Evolutionary conservation across 2,329 filamentous ascomycete species (phyloP).

Genomic region (Fusarium goolgardi): DNA sequence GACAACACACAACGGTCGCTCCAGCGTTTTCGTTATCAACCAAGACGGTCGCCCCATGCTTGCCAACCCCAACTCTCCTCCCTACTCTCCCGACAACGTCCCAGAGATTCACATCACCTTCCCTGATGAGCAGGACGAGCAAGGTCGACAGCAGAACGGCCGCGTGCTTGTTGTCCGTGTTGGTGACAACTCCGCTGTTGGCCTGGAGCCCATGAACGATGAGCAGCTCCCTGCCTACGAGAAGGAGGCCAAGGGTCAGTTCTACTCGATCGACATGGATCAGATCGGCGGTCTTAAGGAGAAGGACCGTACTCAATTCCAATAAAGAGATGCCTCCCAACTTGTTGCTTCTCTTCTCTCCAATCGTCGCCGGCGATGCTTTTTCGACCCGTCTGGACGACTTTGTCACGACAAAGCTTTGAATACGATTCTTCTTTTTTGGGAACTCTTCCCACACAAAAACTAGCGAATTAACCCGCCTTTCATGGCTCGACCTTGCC

Average conservation of each 20-base stretch:
- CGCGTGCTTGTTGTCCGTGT: slow-evolving; percentile 92
- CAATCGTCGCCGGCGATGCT: slow-evolving; percentile 45
- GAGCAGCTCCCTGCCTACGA: slow-evolving; percentile 88
- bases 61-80: slow-evolving; percentile 78
- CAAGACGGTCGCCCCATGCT: slow-evolving; percentile 82
- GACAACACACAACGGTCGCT: slow-evolving; percentile 65
- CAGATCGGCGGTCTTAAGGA: slow-evolving; percentile 94
- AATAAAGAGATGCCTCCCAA: slow-evolving; percentile 46
- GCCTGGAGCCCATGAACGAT: slow-evolving; percentile 87
- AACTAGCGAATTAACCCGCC: slow-evolving; percentile 40
- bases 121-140: slow-evolving; percentile 91
- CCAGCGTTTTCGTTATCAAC: slow-evolving; percentile 81
- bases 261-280: slow-evolving; percentile 94
- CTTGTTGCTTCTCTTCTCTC: slow-evolving; percentile 29
- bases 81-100: slow-evolving; percentile 82
- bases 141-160: slow-evolving; percentile 83
- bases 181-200: slow-evolving; percentile 85
- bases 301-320: slow-evolving; percentile 69
- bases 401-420: slow-evolving; percentile 42
- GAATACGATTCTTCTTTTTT: slow-evolving; percentile 31
- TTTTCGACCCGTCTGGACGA: slow-evolving; percentile 45
- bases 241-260: slow-evolving; percentile 80
- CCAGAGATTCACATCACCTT: slow-evolving; percentile 99
- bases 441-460: slow-evolving; percentile 30
- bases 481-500: slow-evolving; percentile 35